Evolutionary conservation across 495 filamentous ascomycete species (phyloP).

Genomic region (Geoglossum glabrum): DNA sequence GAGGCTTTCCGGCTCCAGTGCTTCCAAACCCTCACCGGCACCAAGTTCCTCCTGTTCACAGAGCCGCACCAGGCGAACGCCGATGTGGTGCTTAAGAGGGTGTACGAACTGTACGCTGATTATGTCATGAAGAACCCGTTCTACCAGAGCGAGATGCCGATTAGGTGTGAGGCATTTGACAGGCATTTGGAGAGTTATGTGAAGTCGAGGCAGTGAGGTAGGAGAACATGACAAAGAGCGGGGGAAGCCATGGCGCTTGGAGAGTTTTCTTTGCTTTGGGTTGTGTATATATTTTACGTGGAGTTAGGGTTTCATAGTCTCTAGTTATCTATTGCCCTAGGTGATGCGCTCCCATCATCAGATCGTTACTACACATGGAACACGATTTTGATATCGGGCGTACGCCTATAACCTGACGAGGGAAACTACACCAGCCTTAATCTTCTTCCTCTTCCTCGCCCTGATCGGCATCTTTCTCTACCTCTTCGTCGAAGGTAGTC

Average conservation of each 20-base stretch:
- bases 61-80: slow-evolving; percentile 79
- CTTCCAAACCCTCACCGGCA: slow-evolving; percentile 84
- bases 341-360: not conserved
- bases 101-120: slow-evolving; percentile 91
- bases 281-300: not conserved
- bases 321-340: not conserved
- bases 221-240: no score
- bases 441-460: slow-evolving; percentile 26
- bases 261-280: no score
- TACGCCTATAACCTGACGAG: not conserved
- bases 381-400: not conserved
- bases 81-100: slow-evolving; percentile 54
- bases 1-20: slow-evolving; percentile 85
- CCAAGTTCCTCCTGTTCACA: slow-evolving; percentile 89
- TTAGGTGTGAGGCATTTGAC: slow-evolving; percentile 87
- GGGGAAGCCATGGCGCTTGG: no score
- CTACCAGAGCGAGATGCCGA: slow-evolving; percentile 93
- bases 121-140: slow-evolving; percentile 99
- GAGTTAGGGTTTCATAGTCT: not conserved
- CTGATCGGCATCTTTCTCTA: slow-evolving; percentile 28
- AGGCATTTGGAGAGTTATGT: slow-evolving; percentile 58
- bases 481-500: slow-evolving; percentile 67
- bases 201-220: slow-evolving; percentile 21
- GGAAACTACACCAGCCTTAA: slow-evolving; percentile 5
- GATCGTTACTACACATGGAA: not conserved